These are phyloP conservation scores for Sutorius australiensis DNA, from an alignment of 768 basidiomycete genomes.

Conservation along the genomic window DNA sequence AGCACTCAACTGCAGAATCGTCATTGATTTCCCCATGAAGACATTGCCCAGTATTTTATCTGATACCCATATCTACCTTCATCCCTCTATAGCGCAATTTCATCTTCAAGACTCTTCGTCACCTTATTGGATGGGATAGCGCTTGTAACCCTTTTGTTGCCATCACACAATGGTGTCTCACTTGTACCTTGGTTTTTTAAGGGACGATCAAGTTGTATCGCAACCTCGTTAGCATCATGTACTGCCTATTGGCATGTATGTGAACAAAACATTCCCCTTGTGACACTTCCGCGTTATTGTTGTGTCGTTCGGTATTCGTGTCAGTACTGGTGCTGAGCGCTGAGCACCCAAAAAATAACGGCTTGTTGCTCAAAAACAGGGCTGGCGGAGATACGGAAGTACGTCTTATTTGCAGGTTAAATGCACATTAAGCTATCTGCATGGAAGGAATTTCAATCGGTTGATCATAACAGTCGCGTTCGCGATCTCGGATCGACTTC, in stretches of 20 bases:
- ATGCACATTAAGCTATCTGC: not conserved
- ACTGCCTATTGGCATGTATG: constrained; percentile 5
- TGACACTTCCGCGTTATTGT: not conserved
- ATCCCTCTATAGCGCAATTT: not conserved
- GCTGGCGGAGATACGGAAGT: not conserved
- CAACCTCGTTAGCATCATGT: constrained; percentile 3
- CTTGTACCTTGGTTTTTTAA: constrained; percentile 9
- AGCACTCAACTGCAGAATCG: not conserved
- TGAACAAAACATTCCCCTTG: not conserved
- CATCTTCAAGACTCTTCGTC: not conserved
- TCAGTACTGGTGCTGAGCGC: not conserved
- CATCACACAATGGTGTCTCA: not conserved
- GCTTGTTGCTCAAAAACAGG: not conserved
- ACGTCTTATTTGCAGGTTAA: not conserved
- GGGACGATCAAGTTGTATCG: constrained; percentile 6
- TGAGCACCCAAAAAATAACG: not conserved
- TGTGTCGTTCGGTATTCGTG: not conserved
- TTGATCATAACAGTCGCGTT: constrained; percentile 1
- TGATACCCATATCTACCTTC: constrained; percentile 18
- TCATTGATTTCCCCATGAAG: not conserved
- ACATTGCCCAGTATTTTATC: constrained; percentile 4
- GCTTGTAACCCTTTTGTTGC: constrained; percentile 10
- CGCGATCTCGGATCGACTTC: constrained; percentile 10
- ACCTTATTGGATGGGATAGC: constrained; percentile 3
- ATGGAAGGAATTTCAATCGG: constrained; percentile 9